These are phyloP conservation scores for Arthromyces matolae DNA, from an alignment of 768 basidiomycete genomes.

Conservation along the genomic window DNA sequence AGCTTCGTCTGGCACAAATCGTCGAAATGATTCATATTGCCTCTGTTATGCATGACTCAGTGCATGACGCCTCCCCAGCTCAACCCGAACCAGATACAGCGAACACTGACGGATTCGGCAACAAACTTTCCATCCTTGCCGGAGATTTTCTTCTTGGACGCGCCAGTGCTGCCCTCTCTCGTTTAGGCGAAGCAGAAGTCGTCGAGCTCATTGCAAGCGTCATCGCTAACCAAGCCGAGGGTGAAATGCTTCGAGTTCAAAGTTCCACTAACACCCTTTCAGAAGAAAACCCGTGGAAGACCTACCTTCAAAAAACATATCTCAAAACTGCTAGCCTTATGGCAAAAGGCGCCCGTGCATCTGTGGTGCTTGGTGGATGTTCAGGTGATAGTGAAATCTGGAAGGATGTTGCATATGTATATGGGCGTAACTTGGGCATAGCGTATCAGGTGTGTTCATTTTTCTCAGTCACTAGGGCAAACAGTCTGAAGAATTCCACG, in stretches of 20 bases:
- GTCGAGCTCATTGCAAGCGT: conserved; percentile 91
- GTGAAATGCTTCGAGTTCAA: conserved; percentile 83
- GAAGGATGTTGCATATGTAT: conserved; percentile 89
- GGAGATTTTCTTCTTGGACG: conserved; percentile 96
- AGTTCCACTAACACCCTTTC: conserved; percentile 44
- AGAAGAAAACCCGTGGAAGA: conserved; percentile 59
- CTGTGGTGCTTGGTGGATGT: conserved; percentile 85
- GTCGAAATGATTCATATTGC: conserved; percentile 99
- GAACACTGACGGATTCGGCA: conserved; percentile 68
- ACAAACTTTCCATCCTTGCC: conserved; percentile 90
- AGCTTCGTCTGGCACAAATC: conserved; percentile 90
- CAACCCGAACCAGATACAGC: conserved; percentile 60
- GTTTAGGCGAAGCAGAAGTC: conserved; percentile 84
- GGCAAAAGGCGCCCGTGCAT: conserved; percentile 81
- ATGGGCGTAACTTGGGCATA: conserved; percentile 86
- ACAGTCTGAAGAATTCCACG: neutral
- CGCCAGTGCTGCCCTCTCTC: conserved; percentile 80
- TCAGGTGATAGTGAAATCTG: conserved; percentile 64
- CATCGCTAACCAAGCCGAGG: conserved; percentile 94
- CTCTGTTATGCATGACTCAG: conserved; percentile 88
- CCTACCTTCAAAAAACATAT: conserved; percentile 68
- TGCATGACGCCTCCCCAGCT: conserved; percentile 65
- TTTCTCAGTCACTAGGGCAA: neutral
- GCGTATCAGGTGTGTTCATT: conserved; percentile 41
- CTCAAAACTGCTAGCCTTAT: conserved; percentile 89